Evolutionary conservation across 345 rosid genomes (phyloP).

Genomic region (Abelmoschus esculentus): DNA sequence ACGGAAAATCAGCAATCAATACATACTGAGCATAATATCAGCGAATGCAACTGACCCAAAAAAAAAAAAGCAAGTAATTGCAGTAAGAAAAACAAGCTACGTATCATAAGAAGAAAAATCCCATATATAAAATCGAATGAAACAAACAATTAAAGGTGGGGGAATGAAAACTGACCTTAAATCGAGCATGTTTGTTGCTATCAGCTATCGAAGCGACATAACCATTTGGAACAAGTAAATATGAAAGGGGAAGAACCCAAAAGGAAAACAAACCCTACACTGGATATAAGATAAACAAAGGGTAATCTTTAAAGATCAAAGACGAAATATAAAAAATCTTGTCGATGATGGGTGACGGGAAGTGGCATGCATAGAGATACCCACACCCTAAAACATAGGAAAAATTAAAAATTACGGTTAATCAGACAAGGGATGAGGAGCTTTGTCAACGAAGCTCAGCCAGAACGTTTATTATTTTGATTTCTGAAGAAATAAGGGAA

Average conservation of each 20-base stretch:
- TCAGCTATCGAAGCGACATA: slow-evolving; percentile 14
- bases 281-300: not conserved
- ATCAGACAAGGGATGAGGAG: not conserved
- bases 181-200: slow-evolving; percentile 21
- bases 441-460: not conserved
- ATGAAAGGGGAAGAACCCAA: not conserved
- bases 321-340: not conserved
- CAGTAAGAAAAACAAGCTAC: not conserved
- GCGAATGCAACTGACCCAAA: not conserved
- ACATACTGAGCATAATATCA: not conserved
- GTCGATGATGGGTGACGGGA: not conserved
- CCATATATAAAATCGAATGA: not conserved
- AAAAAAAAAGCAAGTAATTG: not conserved
- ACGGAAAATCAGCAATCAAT: not conserved
- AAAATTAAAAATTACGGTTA: not conserved
- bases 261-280: not conserved
- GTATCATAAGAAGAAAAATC: not conserved
- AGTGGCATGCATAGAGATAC: not conserved
- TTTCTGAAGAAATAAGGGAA: not conserved
- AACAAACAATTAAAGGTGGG: not conserved
- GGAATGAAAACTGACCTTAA: slow-evolving; percentile 17
- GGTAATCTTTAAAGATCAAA: not conserved
- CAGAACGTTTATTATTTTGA: not conserved
- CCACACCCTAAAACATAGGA: not conserved
- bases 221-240: slow-evolving; percentile 8